Base-by-base conservation (phyloP, 768 basidiomycete species). In the Boletus speciosus region DNA sequence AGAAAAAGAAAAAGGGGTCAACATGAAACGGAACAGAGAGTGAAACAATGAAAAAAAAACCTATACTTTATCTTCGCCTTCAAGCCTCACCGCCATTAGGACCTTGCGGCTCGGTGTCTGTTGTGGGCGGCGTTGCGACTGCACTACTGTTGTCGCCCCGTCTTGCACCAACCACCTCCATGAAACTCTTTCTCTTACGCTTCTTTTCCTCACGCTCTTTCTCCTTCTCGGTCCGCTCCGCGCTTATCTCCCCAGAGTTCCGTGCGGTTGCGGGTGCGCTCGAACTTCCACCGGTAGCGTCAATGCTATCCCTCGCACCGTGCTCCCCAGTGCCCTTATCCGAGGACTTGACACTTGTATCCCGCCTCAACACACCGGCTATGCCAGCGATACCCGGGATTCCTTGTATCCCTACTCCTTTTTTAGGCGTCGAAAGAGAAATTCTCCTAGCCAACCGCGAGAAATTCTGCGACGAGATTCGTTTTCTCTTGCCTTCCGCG, bases 401-500 rank as follows among this genome's bases (percentile, higher is more conserved):
- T 3, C 69, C 78, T 8, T 77, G 78, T 16, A 80, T 74, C 10
- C 76, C 72, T 23, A 77, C 79, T 36, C 78, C 80, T 57, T 81
- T 79, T 27, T 84, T 80, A 43, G 80, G 78, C 0, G 84, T 79
- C 10, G 71, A 29, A 76, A 88, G 69, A 10, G 89, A 90, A 51
- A 93, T 85, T 57, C 82, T 77, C 55, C 88, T 76, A 15, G 89
- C 90, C 36, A 93, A 66, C 16, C 88, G 80, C 67, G 90, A 88
- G 76, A 93, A 89, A 63, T 92, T 92, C 67, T 93, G 90, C 27
- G 88, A 87, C 9, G 88, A 85, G 54, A 88, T 90, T 19, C 88
- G 81, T 66, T 86, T 89, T 56, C 89, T 78, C 74, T 90, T 90
- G 34, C 82, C 82, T 62, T 89, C 89, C n/a, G 79, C 66, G 4